phyloP scores from a whole-genome alignment of 2,329 filamentous ascomycete genomes.

The Neofusicoccum laricinum region DNA sequence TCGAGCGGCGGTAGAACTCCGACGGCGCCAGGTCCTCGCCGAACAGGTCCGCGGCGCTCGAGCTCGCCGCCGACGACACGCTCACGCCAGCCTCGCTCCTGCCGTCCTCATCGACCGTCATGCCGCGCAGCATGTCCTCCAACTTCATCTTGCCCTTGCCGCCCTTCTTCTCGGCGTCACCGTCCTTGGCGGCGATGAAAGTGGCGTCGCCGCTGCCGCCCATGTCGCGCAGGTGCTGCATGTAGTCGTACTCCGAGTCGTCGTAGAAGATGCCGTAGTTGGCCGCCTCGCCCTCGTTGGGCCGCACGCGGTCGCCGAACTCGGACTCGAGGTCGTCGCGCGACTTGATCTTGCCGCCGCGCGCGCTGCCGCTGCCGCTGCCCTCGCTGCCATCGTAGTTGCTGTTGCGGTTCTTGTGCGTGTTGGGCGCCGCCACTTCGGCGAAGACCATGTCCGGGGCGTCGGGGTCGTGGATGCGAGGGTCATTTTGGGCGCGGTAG shows the following conservation, averaged over 20 bases:
- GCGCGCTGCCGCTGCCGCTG: constrained; percentile 19
- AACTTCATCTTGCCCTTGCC: constrained; percentile 72
- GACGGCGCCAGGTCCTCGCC: constrained; percentile 75
- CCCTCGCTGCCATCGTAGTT: constrained; percentile 20
- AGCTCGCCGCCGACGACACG: constrained; percentile 35
- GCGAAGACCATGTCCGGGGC: constrained; percentile 91
- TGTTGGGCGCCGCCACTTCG: constrained; percentile 50
- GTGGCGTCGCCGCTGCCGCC: constrained; percentile 63
- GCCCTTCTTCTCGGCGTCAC: constrained; percentile 57
- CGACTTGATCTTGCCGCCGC: constrained; percentile 56
- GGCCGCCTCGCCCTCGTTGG: constrained; percentile 94
- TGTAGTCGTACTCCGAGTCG: constrained; percentile 96
- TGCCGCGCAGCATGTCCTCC: constrained; percentile 71
- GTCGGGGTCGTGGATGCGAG: constrained; percentile 86
- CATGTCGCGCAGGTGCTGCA: constrained; percentile 95
- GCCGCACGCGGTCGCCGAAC: constrained; percentile 67
- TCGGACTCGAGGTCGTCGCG: constrained; percentile 73
- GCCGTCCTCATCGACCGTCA: constrained; percentile 40
- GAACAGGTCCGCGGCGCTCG: constrained; percentile 52
- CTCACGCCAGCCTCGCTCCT: constrained; percentile 43
- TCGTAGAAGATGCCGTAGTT: constrained; percentile 93
- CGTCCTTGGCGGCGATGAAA: constrained; percentile 69
- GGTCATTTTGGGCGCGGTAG: constrained; percentile 95
- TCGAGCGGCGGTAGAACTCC: constrained; percentile 71
- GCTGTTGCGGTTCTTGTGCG: constrained; percentile 15